Evolutionary conservation across 1,139 yeast genomes (phyloP).

Genomic region (Magnusiomyces paraingens): DNA sequence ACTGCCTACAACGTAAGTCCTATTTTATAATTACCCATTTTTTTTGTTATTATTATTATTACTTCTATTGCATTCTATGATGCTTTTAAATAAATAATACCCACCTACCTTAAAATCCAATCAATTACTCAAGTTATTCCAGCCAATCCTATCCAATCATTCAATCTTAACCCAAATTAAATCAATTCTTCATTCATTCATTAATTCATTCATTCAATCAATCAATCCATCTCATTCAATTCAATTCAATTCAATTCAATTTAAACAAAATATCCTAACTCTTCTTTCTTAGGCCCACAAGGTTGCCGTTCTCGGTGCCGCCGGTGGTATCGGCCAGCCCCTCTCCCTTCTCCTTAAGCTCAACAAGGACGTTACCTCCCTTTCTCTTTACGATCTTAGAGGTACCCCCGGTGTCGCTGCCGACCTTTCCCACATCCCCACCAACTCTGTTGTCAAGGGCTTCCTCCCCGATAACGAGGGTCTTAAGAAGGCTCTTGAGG

Average conservation of each 20-base stretch:
- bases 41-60: constrained; percentile 2
- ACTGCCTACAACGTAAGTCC: constrained; percentile 19
- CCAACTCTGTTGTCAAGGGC: constrained; percentile 74
- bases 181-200: too few relatives aligned
- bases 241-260: too few relatives aligned
- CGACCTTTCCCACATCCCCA: constrained; percentile 88
- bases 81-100: too few relatives aligned
- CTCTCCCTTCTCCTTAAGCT: constrained; percentile 82
- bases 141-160: too few relatives aligned
- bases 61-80: not conserved
- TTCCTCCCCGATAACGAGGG: constrained; percentile 85
- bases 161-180: too few relatives aligned
- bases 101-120: too few relatives aligned
- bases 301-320: constrained; percentile 91
- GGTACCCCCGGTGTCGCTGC: constrained; percentile 98
- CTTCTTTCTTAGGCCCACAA: constrained; percentile 24
- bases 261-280: not conserved
- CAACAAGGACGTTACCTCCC: constrained; percentile 76
- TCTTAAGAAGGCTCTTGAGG: constrained; percentile 66
- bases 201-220: not conserved
- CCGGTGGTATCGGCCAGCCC: constrained; percentile 99
- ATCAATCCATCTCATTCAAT: not conserved
- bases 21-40: not conserved
- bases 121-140: too few relatives aligned
- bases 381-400: constrained; percentile 85